Percentiles rank a stretch among this genome's conserved stretches.
Evolutionary conservation across 139 green algal genomes (phyloP).

Genomic region (Pseudopediastrum boryanum): DNA sequence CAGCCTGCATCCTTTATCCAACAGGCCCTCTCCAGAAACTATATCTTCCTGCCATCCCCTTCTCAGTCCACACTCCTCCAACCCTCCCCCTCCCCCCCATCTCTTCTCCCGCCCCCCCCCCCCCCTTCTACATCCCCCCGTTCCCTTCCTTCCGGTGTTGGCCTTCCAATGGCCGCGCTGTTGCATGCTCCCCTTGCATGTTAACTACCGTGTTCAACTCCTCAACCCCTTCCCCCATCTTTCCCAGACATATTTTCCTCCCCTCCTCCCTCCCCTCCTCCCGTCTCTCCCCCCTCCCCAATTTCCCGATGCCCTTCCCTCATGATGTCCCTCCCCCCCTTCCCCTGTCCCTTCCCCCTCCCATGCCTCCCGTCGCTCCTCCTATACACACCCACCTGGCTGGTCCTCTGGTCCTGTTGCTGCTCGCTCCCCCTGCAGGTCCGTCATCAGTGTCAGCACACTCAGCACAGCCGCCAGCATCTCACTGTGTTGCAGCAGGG

Average conservation of each 20-base stretch:
- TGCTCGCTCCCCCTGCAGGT: too few species aligned
- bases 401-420: too few species aligned
- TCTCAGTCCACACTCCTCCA: too few species aligned
- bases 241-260: not conserved
- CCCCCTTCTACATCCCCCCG: not conserved
- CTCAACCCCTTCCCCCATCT: not conserved
- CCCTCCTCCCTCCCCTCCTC: not conserved
- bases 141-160: not conserved
- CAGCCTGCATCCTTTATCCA: too few species aligned
- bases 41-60: too few species aligned
- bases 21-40: too few species aligned
- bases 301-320: conserved; percentile 4
- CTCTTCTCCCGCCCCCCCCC: not conserved
- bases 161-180: not conserved
- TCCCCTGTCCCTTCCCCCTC: not conserved
- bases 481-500: conserved; percentile 31
- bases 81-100: too few species aligned
- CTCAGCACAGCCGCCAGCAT: conserved; percentile 19
- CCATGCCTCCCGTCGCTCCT: too few species aligned
- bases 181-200: not conserved
- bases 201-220: not conserved
- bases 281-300: not conserved
- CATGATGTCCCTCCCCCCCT: too few species aligned
- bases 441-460: conserved; percentile 8
- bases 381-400: too few species aligned